A percentile compares a stretch with the other conserved stretches of the same genome.
Evolutionary conservation across 2,329 filamentous ascomycete species (phyloP).

Genomic region (Pseudonectria buxi): DNA sequence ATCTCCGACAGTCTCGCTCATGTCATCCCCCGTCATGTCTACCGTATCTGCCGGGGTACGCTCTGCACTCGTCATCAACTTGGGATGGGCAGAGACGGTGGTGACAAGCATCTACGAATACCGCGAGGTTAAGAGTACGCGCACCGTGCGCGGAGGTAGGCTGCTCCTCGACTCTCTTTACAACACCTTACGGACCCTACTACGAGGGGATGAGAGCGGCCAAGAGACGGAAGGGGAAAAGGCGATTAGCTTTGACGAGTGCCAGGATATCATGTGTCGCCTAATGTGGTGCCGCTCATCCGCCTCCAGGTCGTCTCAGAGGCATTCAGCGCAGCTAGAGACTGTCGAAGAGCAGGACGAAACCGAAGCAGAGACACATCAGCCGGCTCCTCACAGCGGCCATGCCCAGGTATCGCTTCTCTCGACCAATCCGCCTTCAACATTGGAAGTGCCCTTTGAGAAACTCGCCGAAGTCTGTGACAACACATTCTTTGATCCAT

Average conservation of each 20-base stretch:
- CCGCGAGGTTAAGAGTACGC: constrained; percentile 64
- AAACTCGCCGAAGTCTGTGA: constrained; percentile 70
- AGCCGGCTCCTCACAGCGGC: constrained; percentile 14
- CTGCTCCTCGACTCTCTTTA: constrained; percentile 64
- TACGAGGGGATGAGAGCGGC: constrained; percentile 23
- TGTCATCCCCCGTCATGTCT: constrained; percentile 69
- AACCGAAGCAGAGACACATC: constrained; percentile 29
- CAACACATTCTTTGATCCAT: constrained; percentile 60
- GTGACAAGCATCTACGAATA: constrained; percentile 88
- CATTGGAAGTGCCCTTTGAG: constrained; percentile 60
- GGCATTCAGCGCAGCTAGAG: constrained; percentile 32
- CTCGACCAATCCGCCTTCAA: constrained; percentile 43
- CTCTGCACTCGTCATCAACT: constrained; percentile 78
- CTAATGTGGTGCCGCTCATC: constrained; percentile 65
- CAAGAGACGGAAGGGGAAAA: constrained; percentile 26
- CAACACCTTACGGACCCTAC: constrained; percentile 43
- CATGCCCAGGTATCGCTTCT: constrained; percentile 39
- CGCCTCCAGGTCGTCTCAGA: constrained; percentile 24
- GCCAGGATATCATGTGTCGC: constrained; percentile 70
- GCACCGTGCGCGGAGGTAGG: constrained; percentile 70
- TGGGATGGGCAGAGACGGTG: constrained; percentile 87
- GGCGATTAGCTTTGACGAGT: constrained; percentile 64
- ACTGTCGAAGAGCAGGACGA: constrained; percentile 56
- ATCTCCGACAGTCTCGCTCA: constrained; percentile 69
- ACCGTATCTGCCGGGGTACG: constrained; percentile 75